phyloP scores from a whole-genome alignment of 2,329 filamentous ascomycete genomes.

The Ilyonectria destructans region DNA sequence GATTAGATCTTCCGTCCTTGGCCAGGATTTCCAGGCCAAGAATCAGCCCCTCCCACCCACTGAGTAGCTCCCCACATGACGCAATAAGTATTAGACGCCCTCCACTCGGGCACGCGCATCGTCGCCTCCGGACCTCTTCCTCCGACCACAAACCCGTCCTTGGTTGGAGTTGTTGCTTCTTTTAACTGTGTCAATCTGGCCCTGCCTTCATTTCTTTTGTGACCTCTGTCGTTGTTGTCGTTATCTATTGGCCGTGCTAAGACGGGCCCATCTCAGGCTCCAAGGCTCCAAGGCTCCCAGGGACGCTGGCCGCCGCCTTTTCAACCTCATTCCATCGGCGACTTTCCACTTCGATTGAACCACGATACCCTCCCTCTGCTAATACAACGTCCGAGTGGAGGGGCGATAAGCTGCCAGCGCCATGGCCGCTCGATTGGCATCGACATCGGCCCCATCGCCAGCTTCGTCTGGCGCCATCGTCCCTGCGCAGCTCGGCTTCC shows the following conservation, averaged over 20 bases:
- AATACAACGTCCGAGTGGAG: not conserved
- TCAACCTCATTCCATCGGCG: not conserved
- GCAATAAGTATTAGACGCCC: conserved; percentile 18
- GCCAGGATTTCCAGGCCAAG: not conserved
- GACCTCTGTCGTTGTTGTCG: not conserved
- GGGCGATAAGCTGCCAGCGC: not conserved
- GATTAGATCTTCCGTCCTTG: too few species aligned
- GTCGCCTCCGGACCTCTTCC: not conserved
- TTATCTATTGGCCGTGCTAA: not conserved
- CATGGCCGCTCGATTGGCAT: conserved; percentile 41
- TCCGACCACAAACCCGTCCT: conserved; percentile 9
- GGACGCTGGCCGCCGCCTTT: conserved; percentile 7
- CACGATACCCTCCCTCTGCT: not conserved
- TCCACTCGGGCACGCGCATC: not conserved
- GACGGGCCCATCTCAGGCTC: not conserved
- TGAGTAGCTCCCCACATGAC: conserved; percentile 25
- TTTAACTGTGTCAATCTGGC: not conserved
- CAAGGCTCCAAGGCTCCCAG: not conserved
- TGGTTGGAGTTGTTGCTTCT: conserved; percentile 1
- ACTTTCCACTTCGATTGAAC: not conserved
- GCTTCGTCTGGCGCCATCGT: conserved; percentile 48
- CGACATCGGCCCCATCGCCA: conserved; percentile 30
- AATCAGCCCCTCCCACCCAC: not conserved
- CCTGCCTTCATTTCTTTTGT: not conserved
- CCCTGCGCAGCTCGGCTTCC: conserved; percentile 90